Evolutionary conservation across 2,329 filamentous ascomycete species (phyloP).

Genomic region (Torrubiella hemipterigena): DNA sequence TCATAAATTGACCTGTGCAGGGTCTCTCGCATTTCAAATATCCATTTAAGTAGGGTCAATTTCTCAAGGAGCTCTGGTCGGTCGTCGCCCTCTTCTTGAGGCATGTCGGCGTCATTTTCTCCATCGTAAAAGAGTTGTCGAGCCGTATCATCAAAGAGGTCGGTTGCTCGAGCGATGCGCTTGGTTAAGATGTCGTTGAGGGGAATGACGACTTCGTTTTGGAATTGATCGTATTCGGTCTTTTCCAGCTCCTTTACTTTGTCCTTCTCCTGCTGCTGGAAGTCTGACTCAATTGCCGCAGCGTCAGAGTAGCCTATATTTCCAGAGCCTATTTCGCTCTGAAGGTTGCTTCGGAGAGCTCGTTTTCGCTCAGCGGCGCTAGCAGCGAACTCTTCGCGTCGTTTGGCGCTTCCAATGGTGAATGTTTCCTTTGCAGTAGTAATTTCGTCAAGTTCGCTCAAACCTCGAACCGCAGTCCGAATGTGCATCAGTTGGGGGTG

Average conservation of each 20-base stretch:
- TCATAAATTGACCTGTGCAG: constrained; percentile 80
- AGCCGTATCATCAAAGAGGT: constrained; percentile 66
- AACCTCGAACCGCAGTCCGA: constrained; percentile 57
- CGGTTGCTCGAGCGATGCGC: constrained; percentile 61
- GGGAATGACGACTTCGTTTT: constrained; percentile 70
- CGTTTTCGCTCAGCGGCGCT: constrained; percentile 42
- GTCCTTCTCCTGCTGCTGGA: constrained; percentile 56
- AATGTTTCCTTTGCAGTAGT: constrained; percentile 55
- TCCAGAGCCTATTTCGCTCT: constrained; percentile 65
- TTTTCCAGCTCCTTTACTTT: constrained; percentile 64
- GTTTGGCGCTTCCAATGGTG: constrained; percentile 41
- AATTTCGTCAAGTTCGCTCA: constrained; percentile 65
- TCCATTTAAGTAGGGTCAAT: constrained; percentile 88
- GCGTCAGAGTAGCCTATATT: constrained; percentile 75
- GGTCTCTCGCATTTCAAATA: constrained; percentile 86
- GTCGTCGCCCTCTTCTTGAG: constrained; percentile 91
- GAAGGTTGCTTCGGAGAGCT: constrained; percentile 61
- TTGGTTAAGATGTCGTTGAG: constrained; percentile 69
- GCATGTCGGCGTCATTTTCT: constrained; percentile 59
- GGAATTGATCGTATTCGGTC: constrained; percentile 73
- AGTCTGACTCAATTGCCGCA: constrained; percentile 66
- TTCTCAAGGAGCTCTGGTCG: constrained; percentile 90
- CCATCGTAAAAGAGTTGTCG: constrained; percentile 58
- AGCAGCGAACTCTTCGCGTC: constrained; percentile 41
- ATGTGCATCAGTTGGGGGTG: constrained; percentile 80